A percentile compares a stretch with the other conserved stretches of the same genome.
Conservation (phyloP, 2,329 filamentous ascomycete species). For the Penicillium sp. region DNA sequence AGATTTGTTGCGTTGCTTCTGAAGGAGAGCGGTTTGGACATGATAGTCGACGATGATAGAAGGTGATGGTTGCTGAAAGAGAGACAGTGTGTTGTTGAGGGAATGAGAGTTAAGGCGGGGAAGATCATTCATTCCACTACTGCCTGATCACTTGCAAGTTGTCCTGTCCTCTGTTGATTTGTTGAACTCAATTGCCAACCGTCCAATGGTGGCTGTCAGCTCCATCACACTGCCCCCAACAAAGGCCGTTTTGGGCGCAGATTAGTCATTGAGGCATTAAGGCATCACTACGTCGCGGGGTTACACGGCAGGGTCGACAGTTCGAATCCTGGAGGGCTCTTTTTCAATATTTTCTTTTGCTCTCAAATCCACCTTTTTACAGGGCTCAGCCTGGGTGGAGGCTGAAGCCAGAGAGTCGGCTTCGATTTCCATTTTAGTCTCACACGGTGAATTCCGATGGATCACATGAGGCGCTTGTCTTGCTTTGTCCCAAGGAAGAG, state of each 20-base stretch:
- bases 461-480: slow-evolving; percentile 5
- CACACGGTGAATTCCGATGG: not conserved
- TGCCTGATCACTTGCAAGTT: not conserved
- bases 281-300: slow-evolving; percentile 10
- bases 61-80: slow-evolving; percentile 12
- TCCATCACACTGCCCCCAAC: slow-evolving; percentile 10
- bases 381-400: not conserved
- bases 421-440: not conserved
- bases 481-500: not conserved
- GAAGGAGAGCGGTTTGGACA: slow-evolving; percentile 3
- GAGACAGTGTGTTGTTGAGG: slow-evolving; percentile 5
- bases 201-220: slow-evolving; percentile 6
- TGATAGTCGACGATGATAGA: slow-evolving; percentile 7
- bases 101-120: slow-evolving; percentile 10
- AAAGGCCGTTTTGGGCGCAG: not conserved
- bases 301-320: slow-evolving; percentile 1
- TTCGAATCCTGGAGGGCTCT: slow-evolving; percentile 1
- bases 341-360: not conserved
- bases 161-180: slow-evolving; percentile 3
- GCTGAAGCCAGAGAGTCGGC: not conserved
- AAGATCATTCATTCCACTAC: not conserved
- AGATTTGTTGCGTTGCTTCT: not conserved
- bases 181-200: slow-evolving; percentile 5
- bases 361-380: not conserved
- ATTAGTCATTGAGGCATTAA: slow-evolving; percentile 3